These are phyloP conservation scores for Salvia miltiorrhiza DNA, from an alignment of 257 asterid species.

Conservation along the genomic window DNA sequence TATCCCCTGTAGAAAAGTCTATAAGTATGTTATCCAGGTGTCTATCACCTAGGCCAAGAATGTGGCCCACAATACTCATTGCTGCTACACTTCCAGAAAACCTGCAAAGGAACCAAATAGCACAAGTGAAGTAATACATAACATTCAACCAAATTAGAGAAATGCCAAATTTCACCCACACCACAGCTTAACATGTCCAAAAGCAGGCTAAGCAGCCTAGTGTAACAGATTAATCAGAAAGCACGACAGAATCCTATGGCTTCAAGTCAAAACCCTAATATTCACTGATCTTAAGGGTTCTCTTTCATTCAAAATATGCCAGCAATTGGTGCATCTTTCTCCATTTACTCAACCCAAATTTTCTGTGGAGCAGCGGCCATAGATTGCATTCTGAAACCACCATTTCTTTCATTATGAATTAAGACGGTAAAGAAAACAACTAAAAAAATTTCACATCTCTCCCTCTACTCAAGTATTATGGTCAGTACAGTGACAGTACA, in stretches of 20 bases:
- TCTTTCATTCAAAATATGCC: constrained; percentile 5
- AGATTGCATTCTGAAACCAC: constrained; percentile 7
- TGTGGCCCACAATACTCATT: constrained; percentile 95
- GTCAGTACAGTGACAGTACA: neutral
- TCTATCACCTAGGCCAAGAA: constrained; percentile 95
- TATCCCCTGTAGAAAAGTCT: constrained; percentile 90
- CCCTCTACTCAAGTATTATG: constrained; percentile 7
- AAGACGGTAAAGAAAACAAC: neutral
- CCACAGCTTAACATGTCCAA: constrained; percentile 24
- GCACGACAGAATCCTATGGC: constrained; percentile 11
- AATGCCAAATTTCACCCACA: constrained; percentile 10
- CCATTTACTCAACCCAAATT: constrained; percentile 6
- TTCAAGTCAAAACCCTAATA: constrained; percentile 6
- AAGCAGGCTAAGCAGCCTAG: constrained; percentile 2
- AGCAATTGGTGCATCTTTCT: neutral
- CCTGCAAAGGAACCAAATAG: constrained; percentile 52
- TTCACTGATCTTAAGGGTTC: constrained; percentile 10
- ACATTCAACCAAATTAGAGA: constrained; percentile 1
- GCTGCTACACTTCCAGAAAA: constrained; percentile 94
- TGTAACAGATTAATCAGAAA: constrained; percentile 3
- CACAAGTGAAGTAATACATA: neutral
- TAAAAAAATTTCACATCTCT: neutral
- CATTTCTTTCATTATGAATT: neutral
- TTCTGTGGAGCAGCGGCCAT: neutral
- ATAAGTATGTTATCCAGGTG: constrained; percentile 97